A percentile compares a stretch with the other conserved stretches of the same genome.
phyloP scores from a whole-genome alignment of 1,284 basidiomycete genomes.

The Gomphus bonarii region DNA sequence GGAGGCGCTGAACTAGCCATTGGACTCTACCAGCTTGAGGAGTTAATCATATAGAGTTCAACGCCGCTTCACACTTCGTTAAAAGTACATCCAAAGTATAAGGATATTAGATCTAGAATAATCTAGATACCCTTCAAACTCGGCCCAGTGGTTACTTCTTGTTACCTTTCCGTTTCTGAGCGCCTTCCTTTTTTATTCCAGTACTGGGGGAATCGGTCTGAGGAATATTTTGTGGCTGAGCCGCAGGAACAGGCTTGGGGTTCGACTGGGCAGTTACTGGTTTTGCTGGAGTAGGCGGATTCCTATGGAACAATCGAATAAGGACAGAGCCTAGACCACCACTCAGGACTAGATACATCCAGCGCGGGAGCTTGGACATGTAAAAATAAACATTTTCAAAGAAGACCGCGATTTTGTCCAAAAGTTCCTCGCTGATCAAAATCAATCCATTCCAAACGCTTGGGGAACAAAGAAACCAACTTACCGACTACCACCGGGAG shows the following conservation, averaged over 20 bases:
- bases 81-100: not conserved
- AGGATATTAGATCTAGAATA: not conserved
- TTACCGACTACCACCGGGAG: conserved; percentile 65
- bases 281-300: not conserved
- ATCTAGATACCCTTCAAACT: not conserved
- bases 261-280: not conserved
- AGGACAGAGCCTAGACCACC: conserved; percentile 49
- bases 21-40: conserved; percentile 61
- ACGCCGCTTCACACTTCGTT: not conserved
- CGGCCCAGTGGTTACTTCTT: conserved; percentile 1
- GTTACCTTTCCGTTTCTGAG: conserved; percentile 8
- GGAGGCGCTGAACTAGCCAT: conserved; percentile 43
- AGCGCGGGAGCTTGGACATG: conserved; percentile 40
- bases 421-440: conserved; percentile 48
- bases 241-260: not conserved
- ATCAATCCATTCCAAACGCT: conserved; percentile 1
- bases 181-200: not conserved
- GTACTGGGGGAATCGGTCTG: not conserved
- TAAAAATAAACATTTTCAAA: conserved; percentile 42
- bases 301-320: conserved; percentile 43
- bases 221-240: not conserved
- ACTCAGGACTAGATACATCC: conserved; percentile 47
- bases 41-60: conserved; percentile 26
- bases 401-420: conserved; percentile 47
- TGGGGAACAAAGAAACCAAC: conserved; percentile 17